A percentile compares a stretch with the other conserved stretches of the same genome.
Conservation (phyloP, 139 green algal genomes). For the Coelastrella sp. region DNA sequence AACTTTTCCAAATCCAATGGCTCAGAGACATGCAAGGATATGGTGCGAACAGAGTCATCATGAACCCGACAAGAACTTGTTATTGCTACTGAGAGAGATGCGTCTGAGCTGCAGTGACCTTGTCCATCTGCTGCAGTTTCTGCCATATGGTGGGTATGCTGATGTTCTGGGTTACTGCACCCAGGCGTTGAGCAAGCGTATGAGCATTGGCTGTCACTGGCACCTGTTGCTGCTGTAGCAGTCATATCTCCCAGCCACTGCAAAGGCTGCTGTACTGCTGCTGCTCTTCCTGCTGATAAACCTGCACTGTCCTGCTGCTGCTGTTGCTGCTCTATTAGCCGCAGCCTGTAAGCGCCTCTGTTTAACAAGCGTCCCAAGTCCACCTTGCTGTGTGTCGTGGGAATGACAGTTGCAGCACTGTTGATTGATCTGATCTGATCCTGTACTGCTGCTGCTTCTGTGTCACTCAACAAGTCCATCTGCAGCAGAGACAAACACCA, state of each 20-base stretch:
- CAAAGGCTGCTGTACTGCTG: conserved; percentile 21
- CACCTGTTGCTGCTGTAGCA: neutral
- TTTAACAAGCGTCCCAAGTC: conserved; percentile 77
- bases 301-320: neutral
- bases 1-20: conserved; percentile 55
- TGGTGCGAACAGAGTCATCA: conserved; percentile 44
- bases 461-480: conserved; percentile 76
- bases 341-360: conserved; percentile 50
- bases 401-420: conserved; percentile 67
- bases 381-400: conserved; percentile 70
- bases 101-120: neutral
- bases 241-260: conserved; percentile 17
- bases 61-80: neutral
- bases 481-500: conserved; percentile 37
- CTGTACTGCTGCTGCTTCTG: conserved; percentile 60
- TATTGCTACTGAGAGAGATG: conserved; percentile 14
- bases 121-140: neutral
- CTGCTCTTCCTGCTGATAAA: conserved; percentile 15
- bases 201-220: too few relatives aligned
- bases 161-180: conserved; percentile 9
- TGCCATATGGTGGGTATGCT: neutral
- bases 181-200: neutral
- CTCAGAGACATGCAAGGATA: conserved; percentile 48
- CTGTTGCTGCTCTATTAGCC: neutral
- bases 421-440: conserved; percentile 77